Evolutionary conservation across 805 yeast species (phyloP).

Genomic region (Kodamaea neixiangensis): DNA sequence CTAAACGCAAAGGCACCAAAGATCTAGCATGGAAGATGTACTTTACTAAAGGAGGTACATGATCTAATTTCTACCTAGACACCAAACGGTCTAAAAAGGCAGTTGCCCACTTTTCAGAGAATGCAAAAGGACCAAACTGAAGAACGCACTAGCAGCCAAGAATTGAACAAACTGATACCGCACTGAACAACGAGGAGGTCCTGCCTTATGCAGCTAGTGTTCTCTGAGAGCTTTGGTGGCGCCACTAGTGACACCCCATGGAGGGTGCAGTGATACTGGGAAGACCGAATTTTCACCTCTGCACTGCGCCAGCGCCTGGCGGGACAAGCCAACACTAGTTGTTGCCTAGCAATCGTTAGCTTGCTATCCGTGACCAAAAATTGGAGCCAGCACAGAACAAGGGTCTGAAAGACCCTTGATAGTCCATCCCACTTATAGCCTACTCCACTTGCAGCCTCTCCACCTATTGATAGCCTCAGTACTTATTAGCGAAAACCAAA

Average conservation of each 20-base stretch:
- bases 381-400: background rate
- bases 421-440: too few relatives aligned
- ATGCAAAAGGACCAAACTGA: background rate
- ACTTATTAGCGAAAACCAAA: too few relatives aligned
- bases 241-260: background rate
- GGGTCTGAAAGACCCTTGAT: background rate
- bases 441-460: too few relatives aligned
- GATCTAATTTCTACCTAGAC: too few relatives aligned
- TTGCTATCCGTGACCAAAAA: background rate
- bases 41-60: too few relatives aligned
- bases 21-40: too few relatives aligned
- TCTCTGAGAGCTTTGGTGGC: too few relatives aligned
- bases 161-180: background rate
- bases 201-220: background rate
- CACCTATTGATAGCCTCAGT: too few relatives aligned
- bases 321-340: too few relatives aligned
- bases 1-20: too few relatives aligned
- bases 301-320: background rate
- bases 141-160: background rate
- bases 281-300: background rate
- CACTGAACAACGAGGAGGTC: background rate
- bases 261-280: background rate
- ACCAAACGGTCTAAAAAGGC: too few relatives aligned
- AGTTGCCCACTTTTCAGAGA: background rate
- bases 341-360: background rate